Evolutionary conservation across 2,329 filamentous ascomycete species (phyloP).

Genomic region (Onygenales sp.): DNA sequence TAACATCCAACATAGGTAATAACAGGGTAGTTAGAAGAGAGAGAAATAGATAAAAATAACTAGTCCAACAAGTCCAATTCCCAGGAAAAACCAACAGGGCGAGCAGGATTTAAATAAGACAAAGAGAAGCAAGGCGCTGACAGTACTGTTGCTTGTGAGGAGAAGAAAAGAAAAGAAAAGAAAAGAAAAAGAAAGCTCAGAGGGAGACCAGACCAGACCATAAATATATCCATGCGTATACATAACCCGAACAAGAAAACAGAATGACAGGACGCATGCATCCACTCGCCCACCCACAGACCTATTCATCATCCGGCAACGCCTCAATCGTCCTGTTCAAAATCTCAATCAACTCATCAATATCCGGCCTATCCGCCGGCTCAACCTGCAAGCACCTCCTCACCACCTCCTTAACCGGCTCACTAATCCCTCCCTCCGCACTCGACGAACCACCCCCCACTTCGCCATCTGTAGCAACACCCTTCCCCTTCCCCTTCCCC

Average conservation of each 20-base stretch:
- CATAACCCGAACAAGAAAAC: background rate
- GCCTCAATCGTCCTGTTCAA: constrained; percentile 61
- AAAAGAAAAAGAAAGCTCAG: background rate
- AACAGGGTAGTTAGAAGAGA: background rate
- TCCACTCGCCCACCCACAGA: background rate
- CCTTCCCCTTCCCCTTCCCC: constrained; percentile 49
- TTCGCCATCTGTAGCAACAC: constrained; percentile 14
- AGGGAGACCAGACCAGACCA: background rate
- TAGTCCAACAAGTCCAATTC: background rate
- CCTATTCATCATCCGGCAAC: constrained; percentile 8
- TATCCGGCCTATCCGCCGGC: constrained; percentile 75
- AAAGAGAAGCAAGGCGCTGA: too few species aligned
- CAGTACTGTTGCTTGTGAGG: background rate
- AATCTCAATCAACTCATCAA: constrained; percentile 70
- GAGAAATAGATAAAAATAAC: background rate
- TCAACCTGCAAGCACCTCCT: constrained; percentile 79
- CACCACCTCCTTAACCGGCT: constrained; percentile 78
- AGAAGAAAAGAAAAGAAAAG: background rate
- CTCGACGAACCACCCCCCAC: constrained; percentile 16
- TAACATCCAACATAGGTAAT: background rate
- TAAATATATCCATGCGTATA: background rate
- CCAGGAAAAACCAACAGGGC: background rate
- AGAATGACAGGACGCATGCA: background rate
- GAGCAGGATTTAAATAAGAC: background rate
- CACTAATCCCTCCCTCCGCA: constrained; percentile 49